Conservation (phyloP, 371 early-diverging fungal species). For the Circinella umbellata region DNA sequence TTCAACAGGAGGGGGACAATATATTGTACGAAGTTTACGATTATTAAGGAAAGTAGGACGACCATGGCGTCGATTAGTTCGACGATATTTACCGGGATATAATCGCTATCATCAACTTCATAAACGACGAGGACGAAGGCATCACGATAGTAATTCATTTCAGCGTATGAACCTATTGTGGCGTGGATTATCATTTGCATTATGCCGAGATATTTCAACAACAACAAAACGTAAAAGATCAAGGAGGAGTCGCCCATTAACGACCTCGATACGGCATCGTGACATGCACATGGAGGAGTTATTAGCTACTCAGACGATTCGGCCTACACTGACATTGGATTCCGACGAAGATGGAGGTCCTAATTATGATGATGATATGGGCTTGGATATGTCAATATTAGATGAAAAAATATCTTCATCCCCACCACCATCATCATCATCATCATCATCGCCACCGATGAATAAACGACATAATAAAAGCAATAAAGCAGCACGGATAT, state of each 20-base stretch:
- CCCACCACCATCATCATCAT: not conserved
- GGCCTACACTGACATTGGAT: conserved; percentile 23
- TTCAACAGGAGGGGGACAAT: conserved; percentile 3
- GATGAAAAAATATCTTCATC: conserved; percentile 19
- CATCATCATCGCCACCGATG: not conserved
- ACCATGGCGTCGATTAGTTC: conserved; percentile 13
- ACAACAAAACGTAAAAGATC: conserved; percentile 6
- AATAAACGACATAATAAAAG: conserved; percentile 7
- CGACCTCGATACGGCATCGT: not conserved
- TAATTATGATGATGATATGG: conserved; percentile 43
- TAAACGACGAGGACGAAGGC: not conserved
- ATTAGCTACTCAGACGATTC: conserved; percentile 46
- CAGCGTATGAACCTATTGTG: not conserved
- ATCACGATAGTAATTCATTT: not conserved
- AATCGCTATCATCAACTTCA: conserved; percentile 17
- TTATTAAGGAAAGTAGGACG: conserved; percentile 6
- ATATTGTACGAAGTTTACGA: conserved; percentile 4
- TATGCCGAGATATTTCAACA: not conserved
- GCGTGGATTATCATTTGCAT: not conserved
- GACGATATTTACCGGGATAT: conserved; percentile 14
- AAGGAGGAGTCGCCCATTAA: not conserved
- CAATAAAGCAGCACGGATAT: conserved; percentile 35
- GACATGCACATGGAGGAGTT: conserved; percentile 38
- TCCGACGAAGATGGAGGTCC: conserved; percentile 18
- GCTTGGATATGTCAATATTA: conserved; percentile 37